Evolutionary conservation across 345 rosid genomes (phyloP).

Genomic region (Eucalyptus erythrocorys): DNA sequence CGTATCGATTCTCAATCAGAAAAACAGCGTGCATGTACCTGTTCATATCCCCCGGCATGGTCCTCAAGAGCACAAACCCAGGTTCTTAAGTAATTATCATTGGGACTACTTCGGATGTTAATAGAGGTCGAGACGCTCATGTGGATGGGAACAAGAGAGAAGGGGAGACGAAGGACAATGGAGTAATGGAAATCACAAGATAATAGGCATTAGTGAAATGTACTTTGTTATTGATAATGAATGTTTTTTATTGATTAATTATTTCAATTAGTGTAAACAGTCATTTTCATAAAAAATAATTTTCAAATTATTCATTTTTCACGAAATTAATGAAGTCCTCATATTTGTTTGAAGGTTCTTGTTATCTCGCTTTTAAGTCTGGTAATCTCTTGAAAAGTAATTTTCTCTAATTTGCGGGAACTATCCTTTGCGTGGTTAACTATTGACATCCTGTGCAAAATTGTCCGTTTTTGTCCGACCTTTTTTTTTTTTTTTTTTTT

Average conservation of each 20-base stretch:
- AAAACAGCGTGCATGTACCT: accelerated
- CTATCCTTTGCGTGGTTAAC: background rate
- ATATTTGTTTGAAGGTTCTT: no score
- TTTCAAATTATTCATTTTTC: accelerated
- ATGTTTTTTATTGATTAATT: background rate
- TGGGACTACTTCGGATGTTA: accelerated
- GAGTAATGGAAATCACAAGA: background rate
- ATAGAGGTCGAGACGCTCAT: background rate
- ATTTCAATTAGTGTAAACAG: no score
- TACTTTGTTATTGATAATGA: background rate
- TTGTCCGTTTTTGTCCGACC: background rate
- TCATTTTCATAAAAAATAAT: no score
- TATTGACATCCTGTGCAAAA: background rate
- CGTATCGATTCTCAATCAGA: background rate
- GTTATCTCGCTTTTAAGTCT: no score
- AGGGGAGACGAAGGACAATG: background rate
- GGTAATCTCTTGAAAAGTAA: no score
- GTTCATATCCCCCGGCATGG: background rate
- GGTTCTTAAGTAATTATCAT: no score
- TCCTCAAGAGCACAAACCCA: no score
- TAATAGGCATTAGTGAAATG: background rate
- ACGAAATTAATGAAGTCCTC: no score
- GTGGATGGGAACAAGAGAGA: background rate
- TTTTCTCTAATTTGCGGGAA: no score
- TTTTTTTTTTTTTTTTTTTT: no score